A percentile compares a stretch with the other conserved stretches of the same genome.
These are phyloP conservation scores for Beta macrorhiza DNA, from an alignment of 179 eudicot genomes.

Conservation along the genomic window DNA sequence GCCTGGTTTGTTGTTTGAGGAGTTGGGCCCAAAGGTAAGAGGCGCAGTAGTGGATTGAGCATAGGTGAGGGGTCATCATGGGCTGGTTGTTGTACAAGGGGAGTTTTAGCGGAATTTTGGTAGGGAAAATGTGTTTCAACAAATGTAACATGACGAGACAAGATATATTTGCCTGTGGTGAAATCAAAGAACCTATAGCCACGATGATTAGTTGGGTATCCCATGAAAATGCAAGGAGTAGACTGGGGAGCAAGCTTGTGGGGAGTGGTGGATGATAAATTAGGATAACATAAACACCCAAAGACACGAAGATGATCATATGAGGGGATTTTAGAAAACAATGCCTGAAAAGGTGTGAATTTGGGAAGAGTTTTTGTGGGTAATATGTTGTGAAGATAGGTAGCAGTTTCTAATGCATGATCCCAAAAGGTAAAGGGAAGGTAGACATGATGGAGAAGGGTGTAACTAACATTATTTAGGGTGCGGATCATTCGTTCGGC, in stretches of 20 bases:
- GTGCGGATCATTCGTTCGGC: not conserved
- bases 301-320: conserved; percentile 12
- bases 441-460: not conserved
- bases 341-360: not conserved
- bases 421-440: not conserved
- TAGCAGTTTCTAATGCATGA: not conserved
- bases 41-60: not conserved
- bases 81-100: not conserved
- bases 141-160: conserved; percentile 8
- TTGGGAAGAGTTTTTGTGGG: not conserved
- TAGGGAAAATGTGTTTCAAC: conserved; percentile 9
- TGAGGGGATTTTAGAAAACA: not conserved
- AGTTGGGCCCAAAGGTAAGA: too few species aligned
- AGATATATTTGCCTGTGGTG: not conserved
- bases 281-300: conserved; percentile 12
- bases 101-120: not conserved
- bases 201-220: conserved; percentile 4
- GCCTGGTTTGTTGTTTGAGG: too few species aligned
- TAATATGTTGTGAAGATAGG: not conserved
- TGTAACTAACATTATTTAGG: not conserved
- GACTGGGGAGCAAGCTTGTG: conserved; percentile 9
- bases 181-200: conserved; percentile 2
- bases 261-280: not conserved
- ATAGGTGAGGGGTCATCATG: not conserved
- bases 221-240: conserved; percentile 14